Conservation (phyloP, 768 basidiomycete genomes). For the Phallus indusiatus region DNA sequence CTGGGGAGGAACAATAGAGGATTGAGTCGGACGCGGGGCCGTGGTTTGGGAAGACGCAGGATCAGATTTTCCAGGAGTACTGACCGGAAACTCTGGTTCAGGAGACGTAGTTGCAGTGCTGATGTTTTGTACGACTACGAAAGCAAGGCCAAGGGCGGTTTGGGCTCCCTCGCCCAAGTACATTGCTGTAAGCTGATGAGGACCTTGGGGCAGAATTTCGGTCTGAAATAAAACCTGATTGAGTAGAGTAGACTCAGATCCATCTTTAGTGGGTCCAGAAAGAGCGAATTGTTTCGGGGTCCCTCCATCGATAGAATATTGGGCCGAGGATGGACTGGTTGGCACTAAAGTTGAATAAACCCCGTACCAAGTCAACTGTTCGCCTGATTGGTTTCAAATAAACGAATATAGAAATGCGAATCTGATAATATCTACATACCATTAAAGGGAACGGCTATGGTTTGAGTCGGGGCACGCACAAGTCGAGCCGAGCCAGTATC, state of each 20-base stretch:
- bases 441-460: neutral
- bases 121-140: neutral
- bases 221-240: neutral
- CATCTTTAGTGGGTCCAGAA: neutral
- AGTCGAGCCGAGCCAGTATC: neutral
- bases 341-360: neutral
- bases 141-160: neutral
- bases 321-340: neutral
- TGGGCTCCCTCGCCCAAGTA: neutral
- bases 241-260: neutral
- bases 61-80: too few relatives aligned
- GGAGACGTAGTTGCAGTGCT: too few relatives aligned
- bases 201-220: neutral
- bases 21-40: too few relatives aligned
- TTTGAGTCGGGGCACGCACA: neutral
- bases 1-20: too few relatives aligned
- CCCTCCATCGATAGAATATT: neutral
- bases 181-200: neutral
- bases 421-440: neutral
- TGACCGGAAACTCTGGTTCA: too few relatives aligned
- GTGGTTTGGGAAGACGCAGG: too few relatives aligned
- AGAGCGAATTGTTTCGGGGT: neutral
- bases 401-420: neutral
- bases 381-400: neutral
- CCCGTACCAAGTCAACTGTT: neutral